These are phyloP conservation scores for Conticribra guillardii DNA, from an alignment of 108 stramenopile species.

Conservation along the genomic window DNA sequence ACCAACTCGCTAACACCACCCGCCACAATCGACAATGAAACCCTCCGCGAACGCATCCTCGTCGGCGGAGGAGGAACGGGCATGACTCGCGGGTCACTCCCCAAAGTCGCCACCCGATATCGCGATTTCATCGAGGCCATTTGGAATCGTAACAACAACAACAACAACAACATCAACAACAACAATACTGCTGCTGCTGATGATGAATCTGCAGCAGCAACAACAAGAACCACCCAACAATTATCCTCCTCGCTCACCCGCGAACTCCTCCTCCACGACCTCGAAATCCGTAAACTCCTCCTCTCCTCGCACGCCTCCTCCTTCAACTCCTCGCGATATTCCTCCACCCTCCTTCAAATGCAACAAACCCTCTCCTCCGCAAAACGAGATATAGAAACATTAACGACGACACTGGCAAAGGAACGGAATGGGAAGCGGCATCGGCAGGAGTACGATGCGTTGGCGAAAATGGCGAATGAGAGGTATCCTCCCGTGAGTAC, in stretches of 20 bases:
- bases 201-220: background rate
- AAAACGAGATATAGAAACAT: constrained; percentile 20
- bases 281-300: constrained; percentile 40
- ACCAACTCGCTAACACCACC: background rate
- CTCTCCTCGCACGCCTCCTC: constrained; percentile 35
- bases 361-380: constrained; percentile 4
- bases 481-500: constrained; percentile 14
- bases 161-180: background rate
- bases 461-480: constrained; percentile 36
- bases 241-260: constrained; percentile 6
- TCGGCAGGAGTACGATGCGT: constrained; percentile 39
- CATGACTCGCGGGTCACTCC: constrained; percentile 29
- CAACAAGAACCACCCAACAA: background rate
- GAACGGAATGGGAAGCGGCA: constrained; percentile 10
- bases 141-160: background rate
- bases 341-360: constrained; percentile 17
- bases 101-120: constrained; percentile 36
- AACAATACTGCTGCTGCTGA: too few relatives aligned
- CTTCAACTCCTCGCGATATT: constrained; percentile 16
- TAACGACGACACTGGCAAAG: constrained; percentile 11
- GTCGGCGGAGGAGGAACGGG: constrained; percentile 26
- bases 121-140: constrained; percentile 22
- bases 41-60: constrained; percentile 48
- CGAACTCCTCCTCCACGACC: constrained; percentile 36
- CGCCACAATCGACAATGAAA: constrained; percentile 18